These are phyloP conservation scores for Penicillium macrosclerotiorum DNA, from an alignment of 495 filamentous ascomycete genomes.

Conservation along the genomic window DNA sequence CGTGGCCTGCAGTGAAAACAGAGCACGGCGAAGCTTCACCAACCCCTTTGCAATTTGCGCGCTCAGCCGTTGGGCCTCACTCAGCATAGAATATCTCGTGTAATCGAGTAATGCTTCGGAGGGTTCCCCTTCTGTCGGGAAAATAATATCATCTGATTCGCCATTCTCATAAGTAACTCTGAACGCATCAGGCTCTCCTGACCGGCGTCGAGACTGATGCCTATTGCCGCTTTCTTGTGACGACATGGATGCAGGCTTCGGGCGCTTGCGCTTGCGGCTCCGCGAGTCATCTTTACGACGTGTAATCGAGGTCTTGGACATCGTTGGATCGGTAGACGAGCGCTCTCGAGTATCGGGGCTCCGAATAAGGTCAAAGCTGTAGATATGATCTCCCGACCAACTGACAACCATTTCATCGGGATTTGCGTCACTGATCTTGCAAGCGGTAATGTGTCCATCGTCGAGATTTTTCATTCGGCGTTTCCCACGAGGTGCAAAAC, in stretches of 20 bases:
- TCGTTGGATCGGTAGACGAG: conserved; percentile 11
- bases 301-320: conserved; percentile 14
- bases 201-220: conserved; percentile 42
- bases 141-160: conserved; percentile 54
- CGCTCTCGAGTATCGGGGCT: conserved; percentile 55
- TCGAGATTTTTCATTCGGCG: conserved; percentile 49
- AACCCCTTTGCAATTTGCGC: conserved; percentile 54
- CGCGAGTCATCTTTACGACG: conserved; percentile 34
- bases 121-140: too few species aligned
- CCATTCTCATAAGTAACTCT: conserved; percentile 62
- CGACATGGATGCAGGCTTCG: conserved; percentile 41
- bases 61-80: conserved; percentile 50
- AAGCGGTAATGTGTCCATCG: conserved; percentile 71
- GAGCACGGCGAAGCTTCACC: conserved; percentile 54
- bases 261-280: conserved; percentile 58
- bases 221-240: conserved; percentile 43
- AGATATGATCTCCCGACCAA: conserved; percentile 75
- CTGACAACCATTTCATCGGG: conserved; percentile 73
- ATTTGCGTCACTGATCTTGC: conserved; percentile 75
- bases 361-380: conserved; percentile 68
- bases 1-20: conserved; percentile 53
- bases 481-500: conserved; percentile 64
- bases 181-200: conserved; percentile 36
- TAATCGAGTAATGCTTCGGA: conserved; percentile 37
- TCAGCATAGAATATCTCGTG: conserved; percentile 44